phyloP scores from a whole-genome alignment of 176 grass and related monocot genomes.

The Aegilops longissima region DNA sequence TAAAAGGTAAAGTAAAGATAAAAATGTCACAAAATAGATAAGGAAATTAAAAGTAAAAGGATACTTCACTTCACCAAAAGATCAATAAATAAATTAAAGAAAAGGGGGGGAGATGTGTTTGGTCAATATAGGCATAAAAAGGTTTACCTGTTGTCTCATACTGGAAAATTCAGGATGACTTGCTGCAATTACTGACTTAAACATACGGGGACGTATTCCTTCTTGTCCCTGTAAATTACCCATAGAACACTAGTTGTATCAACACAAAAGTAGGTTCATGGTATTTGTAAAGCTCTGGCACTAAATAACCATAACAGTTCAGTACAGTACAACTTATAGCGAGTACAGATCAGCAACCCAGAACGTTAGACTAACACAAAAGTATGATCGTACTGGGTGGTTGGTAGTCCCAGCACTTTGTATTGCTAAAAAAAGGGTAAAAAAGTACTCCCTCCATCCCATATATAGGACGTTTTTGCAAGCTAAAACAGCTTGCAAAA shows the following conservation, averaged over 20 bases:
- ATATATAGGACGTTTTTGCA: too few relatives aligned
- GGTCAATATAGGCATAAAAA: background rate
- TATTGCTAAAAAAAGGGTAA: background rate
- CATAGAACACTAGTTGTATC: background rate
- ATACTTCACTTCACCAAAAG: too few relatives aligned
- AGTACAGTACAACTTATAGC: background rate
- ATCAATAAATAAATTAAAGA: too few relatives aligned
- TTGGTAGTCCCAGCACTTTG: background rate
- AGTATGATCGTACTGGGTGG: background rate
- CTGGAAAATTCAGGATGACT: slow-evolving; percentile 92
- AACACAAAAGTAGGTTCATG: slow-evolving; percentile 4
- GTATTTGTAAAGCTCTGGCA: background rate
- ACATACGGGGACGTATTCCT: slow-evolving; percentile 93
- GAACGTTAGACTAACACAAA: background rate
- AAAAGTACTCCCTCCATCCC: background rate
- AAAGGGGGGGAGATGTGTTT: too few relatives aligned
- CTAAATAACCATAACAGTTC: background rate
- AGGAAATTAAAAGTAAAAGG: too few relatives aligned
- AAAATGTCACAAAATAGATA: too few relatives aligned
- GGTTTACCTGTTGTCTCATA: slow-evolving; percentile 87
- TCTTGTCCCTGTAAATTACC: slow-evolving; percentile 63
- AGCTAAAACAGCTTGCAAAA: too few relatives aligned
- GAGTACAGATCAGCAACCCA: background rate
- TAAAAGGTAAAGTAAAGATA: too few relatives aligned
- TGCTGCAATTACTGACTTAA: slow-evolving; percentile 89